These are phyloP conservation scores for Petunia secreta DNA, from an alignment of 257 asterid species.

Conservation along the genomic window DNA sequence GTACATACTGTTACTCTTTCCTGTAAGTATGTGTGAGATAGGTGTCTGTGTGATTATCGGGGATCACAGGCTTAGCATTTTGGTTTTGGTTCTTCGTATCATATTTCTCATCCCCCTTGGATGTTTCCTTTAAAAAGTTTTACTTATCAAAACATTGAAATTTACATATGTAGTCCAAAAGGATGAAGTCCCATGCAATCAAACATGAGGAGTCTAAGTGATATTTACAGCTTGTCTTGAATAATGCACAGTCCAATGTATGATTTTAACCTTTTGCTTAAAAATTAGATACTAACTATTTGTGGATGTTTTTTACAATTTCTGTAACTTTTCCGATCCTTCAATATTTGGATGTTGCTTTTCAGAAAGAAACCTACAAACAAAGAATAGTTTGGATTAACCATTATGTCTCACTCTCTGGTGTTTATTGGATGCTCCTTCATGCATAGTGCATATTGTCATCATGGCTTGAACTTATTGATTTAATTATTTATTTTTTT, in stretches of 20 bases:
- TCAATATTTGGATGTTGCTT: not conserved
- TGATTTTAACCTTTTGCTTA: not conserved
- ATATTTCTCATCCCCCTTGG: not conserved
- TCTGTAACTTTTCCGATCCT: slow-evolving; percentile 8
- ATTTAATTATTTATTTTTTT: not conserved
- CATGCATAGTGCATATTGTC: not conserved
- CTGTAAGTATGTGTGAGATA: slow-evolving; percentile 14
- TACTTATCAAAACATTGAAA: not conserved
- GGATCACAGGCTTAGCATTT: not conserved
- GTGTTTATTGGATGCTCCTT: slow-evolving; percentile 22
- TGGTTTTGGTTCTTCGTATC: not conserved
- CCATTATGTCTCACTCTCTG: slow-evolving; percentile 24
- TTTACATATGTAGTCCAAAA: not conserved
- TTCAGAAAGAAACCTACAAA: slow-evolving; percentile 16
- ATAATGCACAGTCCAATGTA: not conserved
- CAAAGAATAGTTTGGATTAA: not conserved
- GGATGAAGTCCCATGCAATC: not conserved
- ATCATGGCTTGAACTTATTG: slow-evolving; percentile 23
- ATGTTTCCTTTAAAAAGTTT: not conserved
- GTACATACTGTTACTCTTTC: not conserved
- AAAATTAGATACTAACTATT: not conserved
- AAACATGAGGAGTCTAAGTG: not conserved
- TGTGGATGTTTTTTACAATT: not conserved
- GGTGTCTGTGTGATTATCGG: not conserved
- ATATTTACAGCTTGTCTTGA: not conserved